These are phyloP conservation scores for Fusarium irregulare DNA, from an alignment of 2,329 filamentous ascomycete species.

Conservation along the genomic window DNA sequence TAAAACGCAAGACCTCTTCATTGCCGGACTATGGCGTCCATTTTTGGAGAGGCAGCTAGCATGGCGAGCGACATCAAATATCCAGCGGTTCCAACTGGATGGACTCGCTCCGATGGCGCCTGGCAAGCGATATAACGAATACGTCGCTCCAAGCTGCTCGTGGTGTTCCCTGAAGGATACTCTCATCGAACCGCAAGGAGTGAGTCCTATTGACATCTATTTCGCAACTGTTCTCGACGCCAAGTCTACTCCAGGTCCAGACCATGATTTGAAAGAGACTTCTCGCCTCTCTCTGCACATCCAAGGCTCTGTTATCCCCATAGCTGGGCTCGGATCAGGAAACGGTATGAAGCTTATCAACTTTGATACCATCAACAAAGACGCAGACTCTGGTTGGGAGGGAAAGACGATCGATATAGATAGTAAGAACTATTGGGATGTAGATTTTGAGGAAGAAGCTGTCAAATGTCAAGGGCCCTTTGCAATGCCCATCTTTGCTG, in stretches of 20 bases:
- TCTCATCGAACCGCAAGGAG: slow-evolving; percentile 13
- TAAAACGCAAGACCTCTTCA: neutral
- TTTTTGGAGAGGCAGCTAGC: slow-evolving; percentile 10
- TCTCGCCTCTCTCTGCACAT: neutral
- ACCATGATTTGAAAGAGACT: neutral
- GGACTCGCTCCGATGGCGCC: neutral
- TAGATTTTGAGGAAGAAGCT: slow-evolving; percentile 11
- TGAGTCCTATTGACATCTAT: neutral
- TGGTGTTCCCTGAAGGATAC: slow-evolving; percentile 30
- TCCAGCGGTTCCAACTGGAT: neutral
- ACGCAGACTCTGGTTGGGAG: fast-evolving
- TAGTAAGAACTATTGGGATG: slow-evolving; percentile 25
- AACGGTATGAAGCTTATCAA: neutral
- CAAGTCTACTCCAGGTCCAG: neutral
- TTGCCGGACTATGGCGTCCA: slow-evolving; percentile 23
- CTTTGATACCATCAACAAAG: neutral
- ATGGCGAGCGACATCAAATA: slow-evolving; percentile 22
- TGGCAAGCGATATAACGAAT: neutral
- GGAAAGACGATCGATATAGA: neutral
- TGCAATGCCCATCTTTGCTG: slow-evolving; percentile 15
- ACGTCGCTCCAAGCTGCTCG: slow-evolving; percentile 19
- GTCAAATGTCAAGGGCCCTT: neutral
- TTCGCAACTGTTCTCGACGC: slow-evolving; percentile 3
- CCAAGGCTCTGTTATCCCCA: neutral
- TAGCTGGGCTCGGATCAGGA: neutral